A percentile compares a stretch with the other conserved stretches of the same genome.
Evolutionary conservation across 306 rosid species (phyloP).

Genomic region (Prosopis cineraria): DNA sequence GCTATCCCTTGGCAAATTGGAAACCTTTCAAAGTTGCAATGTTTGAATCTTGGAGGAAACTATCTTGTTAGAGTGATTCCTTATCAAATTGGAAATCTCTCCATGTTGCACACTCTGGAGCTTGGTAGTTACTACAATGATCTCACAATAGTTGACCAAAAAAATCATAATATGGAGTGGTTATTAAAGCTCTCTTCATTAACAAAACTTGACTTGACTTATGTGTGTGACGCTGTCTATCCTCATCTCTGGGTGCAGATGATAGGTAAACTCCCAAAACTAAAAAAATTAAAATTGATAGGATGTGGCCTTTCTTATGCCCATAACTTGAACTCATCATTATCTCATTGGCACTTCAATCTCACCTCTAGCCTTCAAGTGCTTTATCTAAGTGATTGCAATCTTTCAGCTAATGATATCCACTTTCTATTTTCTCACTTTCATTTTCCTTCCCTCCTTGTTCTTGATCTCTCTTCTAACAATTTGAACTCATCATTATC

Average conservation of each 20-base stretch:
- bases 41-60: background rate
- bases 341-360: too few species aligned
- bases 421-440: too few species aligned
- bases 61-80: background rate
- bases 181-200: background rate
- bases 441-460: too few species aligned
- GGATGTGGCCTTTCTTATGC: background rate
- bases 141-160: background rate
- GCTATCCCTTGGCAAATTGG: conserved; percentile 9
- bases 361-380: too few species aligned
- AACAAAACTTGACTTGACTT: background rate
- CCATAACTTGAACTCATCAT: too few species aligned
- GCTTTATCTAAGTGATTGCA: too few species aligned
- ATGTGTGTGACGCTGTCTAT: background rate
- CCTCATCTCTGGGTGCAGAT: background rate
- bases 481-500: too few species aligned
- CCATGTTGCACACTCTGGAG: background rate
- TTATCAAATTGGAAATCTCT: background rate
- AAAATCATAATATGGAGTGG: background rate
- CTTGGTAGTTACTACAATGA: background rate
- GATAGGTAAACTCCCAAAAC: background rate
- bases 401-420: too few species aligned
- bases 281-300: background rate
- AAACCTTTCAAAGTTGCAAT: background rate
- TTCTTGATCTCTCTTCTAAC: too few species aligned